Evolutionary conservation across 257 asterid species (phyloP).

Genomic region (Plantago ovata): DNA sequence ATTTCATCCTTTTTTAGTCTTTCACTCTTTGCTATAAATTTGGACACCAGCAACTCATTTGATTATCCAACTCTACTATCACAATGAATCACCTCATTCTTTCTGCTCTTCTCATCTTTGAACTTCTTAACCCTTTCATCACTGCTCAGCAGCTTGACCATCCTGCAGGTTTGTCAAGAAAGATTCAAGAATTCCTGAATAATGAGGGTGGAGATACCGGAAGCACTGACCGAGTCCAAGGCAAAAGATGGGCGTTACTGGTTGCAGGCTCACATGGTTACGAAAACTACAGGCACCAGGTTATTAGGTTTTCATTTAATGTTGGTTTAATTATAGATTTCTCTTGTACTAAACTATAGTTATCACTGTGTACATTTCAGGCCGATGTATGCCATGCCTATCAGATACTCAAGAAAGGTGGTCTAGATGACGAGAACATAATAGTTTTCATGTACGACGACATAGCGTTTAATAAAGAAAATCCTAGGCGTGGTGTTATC

Average conservation of each 20-base stretch:
- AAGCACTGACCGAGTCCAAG: not conserved
- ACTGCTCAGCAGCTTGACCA: constrained; percentile 1
- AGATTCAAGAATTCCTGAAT: not conserved
- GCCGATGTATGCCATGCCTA: constrained; percentile 71
- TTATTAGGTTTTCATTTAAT: not conserved
- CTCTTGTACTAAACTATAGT: not conserved
- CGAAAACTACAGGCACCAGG: constrained; percentile 29
- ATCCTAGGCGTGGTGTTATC: constrained; percentile 57
- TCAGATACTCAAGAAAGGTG: constrained; percentile 55
- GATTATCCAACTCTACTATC: not conserved
- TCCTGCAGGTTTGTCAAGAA: constrained; percentile 2
- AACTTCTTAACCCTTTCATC: not conserved
- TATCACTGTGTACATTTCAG: constrained; percentile 14
- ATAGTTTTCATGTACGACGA: constrained; percentile 69
- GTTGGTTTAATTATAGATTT: not conserved
- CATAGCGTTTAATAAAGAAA: constrained; percentile 41
- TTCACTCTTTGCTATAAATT: not conserved
- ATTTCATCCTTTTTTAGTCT: not conserved
- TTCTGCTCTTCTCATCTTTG: constrained; percentile 14
- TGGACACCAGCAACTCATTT: constrained; percentile 1
- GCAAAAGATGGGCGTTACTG: constrained; percentile 26
- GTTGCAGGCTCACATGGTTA: constrained; percentile 24
- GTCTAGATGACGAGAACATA: constrained; percentile 55
- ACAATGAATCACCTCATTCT: constrained; percentile 13
- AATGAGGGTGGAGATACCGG: not conserved